Base-by-base conservation (phyloP, 305 asterid genomes). In the Stenogyne calaminthoides region DNA sequence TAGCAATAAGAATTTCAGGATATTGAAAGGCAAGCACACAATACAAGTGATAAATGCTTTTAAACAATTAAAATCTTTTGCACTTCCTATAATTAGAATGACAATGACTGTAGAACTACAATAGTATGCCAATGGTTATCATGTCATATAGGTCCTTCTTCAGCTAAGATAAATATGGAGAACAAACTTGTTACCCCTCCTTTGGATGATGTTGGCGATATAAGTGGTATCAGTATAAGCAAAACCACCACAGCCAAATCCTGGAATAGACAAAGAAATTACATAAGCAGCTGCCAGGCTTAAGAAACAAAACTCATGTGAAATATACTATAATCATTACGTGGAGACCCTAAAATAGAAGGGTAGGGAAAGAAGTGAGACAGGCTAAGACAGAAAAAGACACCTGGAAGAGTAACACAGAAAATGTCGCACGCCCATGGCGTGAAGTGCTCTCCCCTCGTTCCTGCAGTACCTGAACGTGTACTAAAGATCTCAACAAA, bases 391-490 rank as follows among this genome's bases (percentile, higher is more conserved):
- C 19, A 49, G 51, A 40, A 54, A 76, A 32, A 39, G 46, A 67
- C n/a, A 36, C 98, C 97, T 93, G 98, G 77, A 93, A 93, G 74
- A 93, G 96, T 79, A 93, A 84, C 66, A 93, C 97, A 37, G 97
- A 93, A 84, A 93, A 91, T 60, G 97, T 86, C 29, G 98, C 96
- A 71, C 98, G 93, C 74, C 98, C 97, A 52, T 93, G 98, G 67
- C 96, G 98, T 67, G 97, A 93, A 69, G 98, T 93, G 87, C 98
- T 93, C 88, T 93, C 98, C 76, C 97, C 96, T 39, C 98, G 90
- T 76, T 93, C 98, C 76, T 93, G 98, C 83, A 93, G 81, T 64
- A 93, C 97, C 97, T 93, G 86, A 84, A 80, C 69, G 80, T 63
- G 80, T 40, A 34, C 71, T 66, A 15, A 77, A 77, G 20, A 63